phyloP scores from a whole-genome alignment of 768 basidiomycete species.

The Tulasnella sp. region DNA sequence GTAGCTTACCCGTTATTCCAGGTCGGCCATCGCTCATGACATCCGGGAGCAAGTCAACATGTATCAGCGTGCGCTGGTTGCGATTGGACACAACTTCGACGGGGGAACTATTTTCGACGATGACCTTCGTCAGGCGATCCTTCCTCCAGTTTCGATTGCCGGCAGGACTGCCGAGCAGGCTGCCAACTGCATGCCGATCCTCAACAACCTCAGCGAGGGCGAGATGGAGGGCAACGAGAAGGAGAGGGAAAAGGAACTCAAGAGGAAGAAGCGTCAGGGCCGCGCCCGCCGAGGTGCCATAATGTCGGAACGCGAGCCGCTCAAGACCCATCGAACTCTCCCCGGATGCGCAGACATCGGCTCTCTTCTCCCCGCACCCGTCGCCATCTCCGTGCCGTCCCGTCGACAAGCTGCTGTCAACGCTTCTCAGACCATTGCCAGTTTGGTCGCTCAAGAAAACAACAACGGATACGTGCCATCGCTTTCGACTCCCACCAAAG shows the following conservation, averaged over 20 bases:
- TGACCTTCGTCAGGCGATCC: conserved; percentile 83
- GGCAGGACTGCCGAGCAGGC: conserved; percentile 76
- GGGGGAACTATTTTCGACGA: conserved; percentile 79
- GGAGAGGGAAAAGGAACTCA: conserved; percentile 90
- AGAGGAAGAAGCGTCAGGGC: conserved; percentile 71
- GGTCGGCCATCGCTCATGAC: conserved; percentile 91
- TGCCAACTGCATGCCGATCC: conserved; percentile 76
- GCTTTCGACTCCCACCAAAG: conserved; percentile 29
- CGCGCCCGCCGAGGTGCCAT: conserved; percentile 75
- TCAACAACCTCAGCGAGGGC: conserved; percentile 82
- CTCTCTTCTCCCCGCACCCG: conserved; percentile 52
- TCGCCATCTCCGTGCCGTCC: conserved; percentile 58
- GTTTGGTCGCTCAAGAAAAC: conserved; percentile 90
- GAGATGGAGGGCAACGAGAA: conserved; percentile 87
- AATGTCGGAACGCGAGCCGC: conserved; percentile 88
- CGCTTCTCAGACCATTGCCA: conserved; percentile 78
- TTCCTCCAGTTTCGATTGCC: conserved; percentile 64
- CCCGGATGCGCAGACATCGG: conserved; percentile 74
- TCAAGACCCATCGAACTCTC: conserved; percentile 86
- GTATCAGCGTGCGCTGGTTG: conserved; percentile 86
- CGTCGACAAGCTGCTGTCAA: conserved; percentile 83
- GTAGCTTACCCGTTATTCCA: conserved; percentile 37
- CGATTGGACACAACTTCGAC: conserved; percentile 82
- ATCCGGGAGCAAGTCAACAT: conserved; percentile 93
- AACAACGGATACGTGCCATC: conserved; percentile 47